Evolutionary conservation across 23 red algal species (phyloP).

Genomic region (Porphyridium purpureum): DNA sequence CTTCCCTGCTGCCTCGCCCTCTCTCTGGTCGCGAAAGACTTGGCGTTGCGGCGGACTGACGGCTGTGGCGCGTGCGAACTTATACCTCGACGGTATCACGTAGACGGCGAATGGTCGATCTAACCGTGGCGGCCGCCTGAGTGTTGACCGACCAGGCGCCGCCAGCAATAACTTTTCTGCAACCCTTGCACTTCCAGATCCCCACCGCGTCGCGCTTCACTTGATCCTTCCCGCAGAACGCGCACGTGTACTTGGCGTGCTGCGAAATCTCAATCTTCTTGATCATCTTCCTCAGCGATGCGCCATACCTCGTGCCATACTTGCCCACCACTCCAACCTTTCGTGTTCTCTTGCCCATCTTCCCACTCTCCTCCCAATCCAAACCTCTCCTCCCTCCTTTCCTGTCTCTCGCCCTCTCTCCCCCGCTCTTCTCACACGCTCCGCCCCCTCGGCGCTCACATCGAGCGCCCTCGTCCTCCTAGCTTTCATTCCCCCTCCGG

Average conservation of each 20-base stretch:
- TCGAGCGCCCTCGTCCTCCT: not conserved
- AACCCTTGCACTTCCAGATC: conserved; percentile 91
- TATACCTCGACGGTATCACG: conserved; percentile 74
- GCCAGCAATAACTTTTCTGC: conserved; percentile 76
- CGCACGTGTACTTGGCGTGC: conserved; percentile 86
- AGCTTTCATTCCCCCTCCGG: not conserved
- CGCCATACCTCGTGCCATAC: conserved; percentile 97
- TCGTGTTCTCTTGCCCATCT: conserved; percentile 95
- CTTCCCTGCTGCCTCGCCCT: too few species aligned
- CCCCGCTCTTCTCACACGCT: not conserved
- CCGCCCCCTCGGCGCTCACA: not conserved
- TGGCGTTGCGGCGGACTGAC: too few species aligned
- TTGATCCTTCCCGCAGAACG: conserved; percentile 92
- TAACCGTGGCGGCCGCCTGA: conserved; percentile 79
- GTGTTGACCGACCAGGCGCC: conserved; percentile 98
- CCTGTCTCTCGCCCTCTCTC: not conserved
- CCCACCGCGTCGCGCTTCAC: conserved; percentile 85
- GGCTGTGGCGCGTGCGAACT: conserved; percentile 1
- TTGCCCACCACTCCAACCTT: conserved; percentile 97
- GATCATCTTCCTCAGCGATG: conserved; percentile 83
- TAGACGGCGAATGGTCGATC: conserved; percentile 86
- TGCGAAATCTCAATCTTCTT: conserved; percentile 99
- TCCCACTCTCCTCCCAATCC: not conserved
- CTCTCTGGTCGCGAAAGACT: too few species aligned
- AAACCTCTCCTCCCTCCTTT: not conserved